phyloP scores from a whole-genome alignment of 768 basidiomycete genomes.

The Suillus fuscotomentosus region DNA sequence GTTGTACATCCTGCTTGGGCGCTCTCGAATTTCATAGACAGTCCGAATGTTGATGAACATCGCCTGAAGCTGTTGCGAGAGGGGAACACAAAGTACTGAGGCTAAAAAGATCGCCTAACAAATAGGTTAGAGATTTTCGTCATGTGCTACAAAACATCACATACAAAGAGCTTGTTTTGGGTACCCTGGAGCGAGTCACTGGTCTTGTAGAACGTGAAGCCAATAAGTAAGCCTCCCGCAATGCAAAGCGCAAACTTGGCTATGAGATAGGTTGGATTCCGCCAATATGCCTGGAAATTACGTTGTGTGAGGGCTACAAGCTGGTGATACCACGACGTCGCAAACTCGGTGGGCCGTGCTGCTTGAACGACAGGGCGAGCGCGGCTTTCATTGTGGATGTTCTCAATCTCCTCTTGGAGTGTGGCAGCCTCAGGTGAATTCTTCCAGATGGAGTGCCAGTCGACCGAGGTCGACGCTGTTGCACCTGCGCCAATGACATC shows the following conservation, averaged over 20 bases:
- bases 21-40: constrained; percentile 66
- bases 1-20: constrained; percentile 61
- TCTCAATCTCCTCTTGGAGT: constrained; percentile 42
- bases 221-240: constrained; percentile 53
- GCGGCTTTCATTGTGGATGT: constrained; percentile 48
- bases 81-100: constrained; percentile 47
- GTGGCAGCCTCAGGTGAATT: constrained; percentile 59
- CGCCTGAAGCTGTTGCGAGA: constrained; percentile 64
- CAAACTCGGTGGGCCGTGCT: constrained; percentile 43
- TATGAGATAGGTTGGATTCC: constrained; percentile 58
- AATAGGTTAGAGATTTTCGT: constrained; percentile 4
- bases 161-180: constrained; percentile 65
- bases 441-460: constrained; percentile 87
- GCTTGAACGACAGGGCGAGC: constrained; percentile 39
- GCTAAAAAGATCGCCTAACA: constrained; percentile 55
- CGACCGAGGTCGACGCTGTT: constrained; percentile 68
- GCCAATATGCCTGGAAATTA: constrained; percentile 47
- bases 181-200: constrained; percentile 55
- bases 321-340: constrained; percentile 54
- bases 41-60: constrained; percentile 55
- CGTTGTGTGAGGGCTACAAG: constrained; percentile 42
- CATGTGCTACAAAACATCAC: constrained; percentile 13
- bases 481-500: constrained; percentile 87
- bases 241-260: constrained; percentile 59
- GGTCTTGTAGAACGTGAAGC: constrained; percentile 61